phyloP scores from a whole-genome alignment of 2,329 filamentous ascomycete genomes.

The Rutstroemia sydowiana region DNA sequence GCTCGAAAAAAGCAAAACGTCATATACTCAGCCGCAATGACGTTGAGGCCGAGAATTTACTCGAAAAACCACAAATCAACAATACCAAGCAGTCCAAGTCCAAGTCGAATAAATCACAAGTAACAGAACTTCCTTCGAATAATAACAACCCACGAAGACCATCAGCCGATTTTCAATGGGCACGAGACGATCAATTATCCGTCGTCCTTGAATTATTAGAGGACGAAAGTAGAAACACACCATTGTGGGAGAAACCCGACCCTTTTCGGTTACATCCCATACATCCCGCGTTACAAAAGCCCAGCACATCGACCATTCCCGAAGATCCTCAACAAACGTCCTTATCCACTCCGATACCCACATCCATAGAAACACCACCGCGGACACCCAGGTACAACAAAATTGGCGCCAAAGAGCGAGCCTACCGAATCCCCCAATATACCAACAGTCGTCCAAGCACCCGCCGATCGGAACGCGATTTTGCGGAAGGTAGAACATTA shows the following conservation, averaged over 20 bases:
- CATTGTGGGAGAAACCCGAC: constrained; percentile 9
- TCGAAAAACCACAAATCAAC: not conserved
- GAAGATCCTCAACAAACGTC: not conserved
- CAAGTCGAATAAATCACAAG: not conserved
- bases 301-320: not conserved
- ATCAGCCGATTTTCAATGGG: constrained; percentile 16
- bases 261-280: not conserved
- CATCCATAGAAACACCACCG: not conserved
- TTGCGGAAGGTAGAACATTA: not conserved
- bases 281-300: not conserved
- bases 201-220: constrained; percentile 21
- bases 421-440: constrained; percentile 2
- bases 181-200: constrained; percentile 22
- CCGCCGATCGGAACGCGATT: not conserved
- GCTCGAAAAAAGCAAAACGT: not conserved
- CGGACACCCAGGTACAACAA: not conserved
- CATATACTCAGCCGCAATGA: not conserved
- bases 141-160: constrained; percentile 1
- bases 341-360: too few species aligned
- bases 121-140: not conserved
- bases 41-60: not conserved
- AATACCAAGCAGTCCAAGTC: not conserved
- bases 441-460: not conserved
- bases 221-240: constrained; percentile 11
- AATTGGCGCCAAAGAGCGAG: constrained; percentile 1